These are phyloP conservation scores for Macrophomina tecta DNA, from an alignment of 2,329 filamentous ascomycete genomes.

Conservation along the genomic window DNA sequence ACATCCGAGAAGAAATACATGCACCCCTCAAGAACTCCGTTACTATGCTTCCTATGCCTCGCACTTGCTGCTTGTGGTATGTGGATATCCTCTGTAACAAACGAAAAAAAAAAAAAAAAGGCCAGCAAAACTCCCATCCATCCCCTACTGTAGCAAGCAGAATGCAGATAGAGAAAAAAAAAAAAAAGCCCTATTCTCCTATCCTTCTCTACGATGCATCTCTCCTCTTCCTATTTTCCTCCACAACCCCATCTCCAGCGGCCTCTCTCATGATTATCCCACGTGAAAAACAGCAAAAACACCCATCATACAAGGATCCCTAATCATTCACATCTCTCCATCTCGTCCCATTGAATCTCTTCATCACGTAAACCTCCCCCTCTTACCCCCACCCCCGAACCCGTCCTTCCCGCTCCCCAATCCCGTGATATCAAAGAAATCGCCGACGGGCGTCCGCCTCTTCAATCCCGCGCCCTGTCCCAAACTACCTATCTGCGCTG, in stretches of 20 bases:
- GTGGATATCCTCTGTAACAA: constrained; percentile 14
- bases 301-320: background rate
- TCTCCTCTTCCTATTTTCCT: background rate
- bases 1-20: background rate
- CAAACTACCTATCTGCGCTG: constrained; percentile 42
- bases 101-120: background rate
- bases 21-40: constrained; percentile 4
- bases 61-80: constrained; percentile 17
- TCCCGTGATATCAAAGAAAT: constrained; percentile 75
- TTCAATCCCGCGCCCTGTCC: constrained; percentile 73
- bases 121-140: background rate
- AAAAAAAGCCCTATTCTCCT: background rate
- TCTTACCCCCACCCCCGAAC: constrained; percentile 44
- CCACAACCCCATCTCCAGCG: background rate
- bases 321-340: background rate
- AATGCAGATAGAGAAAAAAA: background rate
- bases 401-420: constrained; percentile 66
- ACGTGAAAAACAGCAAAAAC: background rate
- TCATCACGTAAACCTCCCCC: constrained; percentile 43
- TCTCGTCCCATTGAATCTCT: background rate
- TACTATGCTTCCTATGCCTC: constrained; percentile 21
- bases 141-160: background rate
- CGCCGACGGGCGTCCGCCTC: constrained; percentile 73
- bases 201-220: background rate
- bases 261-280: too few relatives aligned